A percentile compares a stretch with the other conserved stretches of the same genome.
phyloP scores from a whole-genome alignment of 1,284 basidiomycete species.

The Rhizopogon parksii region DNA sequence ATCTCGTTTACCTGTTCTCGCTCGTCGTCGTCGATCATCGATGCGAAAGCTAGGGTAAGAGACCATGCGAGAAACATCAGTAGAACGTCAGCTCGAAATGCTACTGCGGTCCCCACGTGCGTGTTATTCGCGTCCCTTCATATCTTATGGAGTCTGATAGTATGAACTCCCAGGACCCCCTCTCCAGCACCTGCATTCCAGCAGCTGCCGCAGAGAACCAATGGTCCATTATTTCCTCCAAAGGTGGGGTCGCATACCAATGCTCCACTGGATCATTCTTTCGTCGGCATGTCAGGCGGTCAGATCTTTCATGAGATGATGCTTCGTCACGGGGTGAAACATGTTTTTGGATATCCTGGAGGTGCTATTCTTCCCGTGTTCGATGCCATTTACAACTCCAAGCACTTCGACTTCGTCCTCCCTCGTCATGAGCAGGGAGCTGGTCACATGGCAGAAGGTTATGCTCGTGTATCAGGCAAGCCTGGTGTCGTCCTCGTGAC shows the following conservation, averaged over 20 bases:
- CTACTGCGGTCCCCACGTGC: slow-evolving; percentile 54
- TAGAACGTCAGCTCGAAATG: slow-evolving; percentile 51
- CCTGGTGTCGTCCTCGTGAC: slow-evolving; percentile 98
- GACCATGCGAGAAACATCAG: slow-evolving; percentile 65
- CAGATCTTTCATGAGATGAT: slow-evolving; percentile 99
- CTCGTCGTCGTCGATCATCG: slow-evolving; percentile 55
- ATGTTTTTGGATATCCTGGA: slow-evolving; percentile 97
- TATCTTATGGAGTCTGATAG: slow-evolving; percentile 9
- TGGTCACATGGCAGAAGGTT: slow-evolving; percentile 98
- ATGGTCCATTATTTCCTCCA: slow-evolving; percentile 37
- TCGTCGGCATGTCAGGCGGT: slow-evolving; percentile 92
- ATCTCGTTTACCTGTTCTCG: slow-evolving; percentile 42
- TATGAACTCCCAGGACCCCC: slow-evolving; percentile 45
- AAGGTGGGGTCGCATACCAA: slow-evolving; percentile 42
- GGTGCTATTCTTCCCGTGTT: slow-evolving; percentile 98
- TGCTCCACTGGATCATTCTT: slow-evolving; percentile 63
- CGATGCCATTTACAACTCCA: slow-evolving; percentile 97
- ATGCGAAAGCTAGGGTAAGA: slow-evolving; percentile 66
- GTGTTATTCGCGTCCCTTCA: slow-evolving; percentile 11
- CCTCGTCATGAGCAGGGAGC: slow-evolving; percentile 97
- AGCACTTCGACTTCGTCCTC: slow-evolving; percentile 92
- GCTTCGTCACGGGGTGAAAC: slow-evolving; percentile 93
- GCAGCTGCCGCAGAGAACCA: slow-evolving; percentile 52
- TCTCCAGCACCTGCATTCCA: slow-evolving; percentile 61
- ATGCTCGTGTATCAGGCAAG: slow-evolving; percentile 95